These are phyloP conservation scores for Arxiozyma telluris DNA, from an alignment of 1,139 yeast genomes.

Conservation along the genomic window DNA sequence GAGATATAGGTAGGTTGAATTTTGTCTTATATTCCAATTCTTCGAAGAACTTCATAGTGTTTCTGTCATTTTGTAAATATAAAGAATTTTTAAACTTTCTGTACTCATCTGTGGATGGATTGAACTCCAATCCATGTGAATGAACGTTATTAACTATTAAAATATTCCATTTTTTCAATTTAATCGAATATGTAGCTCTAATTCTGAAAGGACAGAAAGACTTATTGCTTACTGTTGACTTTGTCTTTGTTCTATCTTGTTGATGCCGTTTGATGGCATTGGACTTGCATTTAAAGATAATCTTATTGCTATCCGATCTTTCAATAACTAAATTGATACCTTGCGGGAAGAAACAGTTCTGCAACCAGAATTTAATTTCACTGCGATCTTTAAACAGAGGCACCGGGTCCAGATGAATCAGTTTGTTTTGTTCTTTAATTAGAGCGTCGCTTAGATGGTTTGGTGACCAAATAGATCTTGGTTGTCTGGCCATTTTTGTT, in stretches of 20 bases:
- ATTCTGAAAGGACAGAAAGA: slow-evolving; percentile 58
- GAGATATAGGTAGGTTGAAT: slow-evolving; percentile 21
- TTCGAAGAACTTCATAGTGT: slow-evolving; percentile 29
- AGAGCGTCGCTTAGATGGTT: slow-evolving; percentile 7
- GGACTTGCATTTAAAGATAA: slow-evolving; percentile 57
- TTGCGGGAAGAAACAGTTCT: slow-evolving; percentile 37
- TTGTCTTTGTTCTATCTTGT: slow-evolving; percentile 11
- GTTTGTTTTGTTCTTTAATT: slow-evolving; percentile 19
- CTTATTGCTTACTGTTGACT: not conserved
- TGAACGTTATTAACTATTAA: slow-evolving; percentile 52
- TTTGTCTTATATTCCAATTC: slow-evolving; percentile 29
- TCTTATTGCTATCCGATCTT: slow-evolving; percentile 57
- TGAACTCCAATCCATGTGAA: slow-evolving; percentile 28
- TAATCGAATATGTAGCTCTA: slow-evolving; percentile 54
- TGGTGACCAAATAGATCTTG: slow-evolving; percentile 7
- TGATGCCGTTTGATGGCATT: slow-evolving; percentile 23
- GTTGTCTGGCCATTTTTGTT: slow-evolving; percentile 1
- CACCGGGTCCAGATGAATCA: slow-evolving; percentile 33
- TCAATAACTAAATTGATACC: slow-evolving; percentile 61
- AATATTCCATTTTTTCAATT: slow-evolving; percentile 50
- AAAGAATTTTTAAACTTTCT: slow-evolving; percentile 27
- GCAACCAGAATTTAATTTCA: slow-evolving; percentile 65
- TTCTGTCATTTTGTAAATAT: slow-evolving; percentile 20
- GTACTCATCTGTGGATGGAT: slow-evolving; percentile 29
- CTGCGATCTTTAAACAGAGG: slow-evolving; percentile 36